Conservation (phyloP, 768 basidiomycete species). For the Gymnopilus junonius region DNA sequence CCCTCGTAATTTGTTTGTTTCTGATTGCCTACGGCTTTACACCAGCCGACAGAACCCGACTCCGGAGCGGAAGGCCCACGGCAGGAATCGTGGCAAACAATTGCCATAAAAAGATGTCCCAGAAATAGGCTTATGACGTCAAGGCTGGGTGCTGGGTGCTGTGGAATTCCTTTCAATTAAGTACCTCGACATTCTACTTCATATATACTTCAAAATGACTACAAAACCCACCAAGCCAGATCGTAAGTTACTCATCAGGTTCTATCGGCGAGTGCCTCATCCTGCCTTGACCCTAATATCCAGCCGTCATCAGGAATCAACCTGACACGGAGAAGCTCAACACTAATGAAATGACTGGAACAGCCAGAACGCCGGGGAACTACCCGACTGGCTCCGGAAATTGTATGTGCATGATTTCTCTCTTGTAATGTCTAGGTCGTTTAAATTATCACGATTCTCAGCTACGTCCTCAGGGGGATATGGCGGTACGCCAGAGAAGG, state of each 20-base stretch:
- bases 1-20: slow-evolving; percentile 22
- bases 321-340: slow-evolving; percentile 12
- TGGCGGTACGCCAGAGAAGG: slow-evolving; percentile 12
- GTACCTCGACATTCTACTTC: neutral
- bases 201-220: slow-evolving; percentile 5
- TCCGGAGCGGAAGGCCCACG: neutral
- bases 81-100: neutral
- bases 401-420: slow-evolving; percentile 2
- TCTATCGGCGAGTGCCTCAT: too few species aligned
- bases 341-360: slow-evolving; percentile 6
- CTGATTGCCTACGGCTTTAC: slow-evolving; percentile 3
- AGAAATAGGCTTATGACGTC: slow-evolving; percentile 8
- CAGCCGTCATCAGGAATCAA: slow-evolving; percentile 20
- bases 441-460: too few species aligned
- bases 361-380: slow-evolving; percentile 12
- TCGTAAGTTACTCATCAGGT: slow-evolving; percentile 8
- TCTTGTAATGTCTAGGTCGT: too few species aligned
- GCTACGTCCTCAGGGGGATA: slow-evolving; percentile 21
- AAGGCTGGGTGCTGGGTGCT: neutral
- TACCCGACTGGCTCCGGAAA: slow-evolving; percentile 11
- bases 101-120: neutral
- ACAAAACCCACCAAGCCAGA: slow-evolving; percentile 13
- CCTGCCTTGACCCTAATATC: too few species aligned
- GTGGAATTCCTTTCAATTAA: neutral
- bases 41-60: neutral